Base-by-base conservation (phyloP, 2,329 filamentous ascomycete genomes). In the Pseudomassariella vexata region DNA sequence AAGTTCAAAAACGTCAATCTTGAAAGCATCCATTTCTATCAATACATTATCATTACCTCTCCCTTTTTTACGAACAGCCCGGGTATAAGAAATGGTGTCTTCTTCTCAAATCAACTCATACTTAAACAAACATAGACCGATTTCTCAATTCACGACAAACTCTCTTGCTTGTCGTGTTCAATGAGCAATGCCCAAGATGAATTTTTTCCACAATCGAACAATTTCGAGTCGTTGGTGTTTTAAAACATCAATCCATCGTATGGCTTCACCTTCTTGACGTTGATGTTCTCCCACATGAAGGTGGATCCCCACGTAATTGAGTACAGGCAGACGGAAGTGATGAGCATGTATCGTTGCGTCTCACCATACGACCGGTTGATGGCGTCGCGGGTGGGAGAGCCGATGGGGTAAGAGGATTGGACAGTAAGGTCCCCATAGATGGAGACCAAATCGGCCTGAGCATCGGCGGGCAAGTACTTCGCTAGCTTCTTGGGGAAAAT, bases 361-460 rank as follows among this genome's bases (percentile, higher is more conserved):
- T 66, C 57, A 4, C 57, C 63, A 42, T 80, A 81, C 0, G 76
- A 71, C 22, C 56, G 53, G 37, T 76, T 70, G 45, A 80, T 36
- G 1, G 66, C 72, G 14, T 59, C 44, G 14, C 75, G 53, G 6
- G 61, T 59, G 0, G 62, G 57, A 6, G 51, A 62, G 9, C 68
- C 70, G 24, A 61, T 43, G 0, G 62, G 50, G 46, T 72, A 76
- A 19, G 49, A 49, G 6, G 71, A 44, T 36, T 79, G 76, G 5
- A 59, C 59, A 2, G 54, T 54, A 24, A 78, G 45, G 40, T 60
- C 60, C 18, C 64, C 60, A 39, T 74, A 76, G 28, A 78, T 70
- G 27, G 55, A 53, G 5, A 45, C 52, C 8, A 56, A 55, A 24
- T 65, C 48, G 10, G 37, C 37, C 37, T 52, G 48, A 6, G 45